A percentile compares a stretch with the other conserved stretches of the same genome.
Conservation (phyloP, 2,329 filamentous ascomycete genomes). For the Aureobasidium sp. region DNA sequence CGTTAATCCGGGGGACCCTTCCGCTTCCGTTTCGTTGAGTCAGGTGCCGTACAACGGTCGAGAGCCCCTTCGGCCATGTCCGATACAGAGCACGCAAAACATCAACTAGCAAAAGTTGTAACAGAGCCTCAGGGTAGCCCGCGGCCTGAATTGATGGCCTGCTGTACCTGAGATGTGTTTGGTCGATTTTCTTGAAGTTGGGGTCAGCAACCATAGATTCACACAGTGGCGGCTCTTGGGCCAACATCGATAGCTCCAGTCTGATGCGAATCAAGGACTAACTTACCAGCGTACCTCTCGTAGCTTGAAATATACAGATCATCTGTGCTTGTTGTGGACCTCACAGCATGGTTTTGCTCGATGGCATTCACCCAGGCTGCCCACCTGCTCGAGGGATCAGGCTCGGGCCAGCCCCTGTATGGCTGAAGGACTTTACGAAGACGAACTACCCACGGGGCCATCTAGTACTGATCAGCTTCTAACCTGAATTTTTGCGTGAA, state of each 20-base stretch:
- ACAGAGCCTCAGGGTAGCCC: slow-evolving; percentile 40
- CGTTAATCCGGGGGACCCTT: neutral
- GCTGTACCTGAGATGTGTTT: slow-evolving; percentile 37
- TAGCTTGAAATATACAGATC: slow-evolving; percentile 62
- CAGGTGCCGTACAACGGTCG: neutral
- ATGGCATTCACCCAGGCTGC: slow-evolving; percentile 63
- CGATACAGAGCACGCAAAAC: neutral
- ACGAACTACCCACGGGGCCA: slow-evolving; percentile 68
- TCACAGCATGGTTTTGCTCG: slow-evolving; percentile 55
- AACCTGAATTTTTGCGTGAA: neutral
- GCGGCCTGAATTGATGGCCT: slow-evolving; percentile 53
- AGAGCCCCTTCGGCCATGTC: neutral
- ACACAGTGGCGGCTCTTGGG: neutral
- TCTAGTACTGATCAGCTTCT: slow-evolving; percentile 36
- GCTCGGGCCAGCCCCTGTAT: slow-evolving; percentile 59
- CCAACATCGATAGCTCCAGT: neutral
- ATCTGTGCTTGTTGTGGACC: slow-evolving; percentile 59
- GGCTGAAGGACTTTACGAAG: slow-evolving; percentile 58
- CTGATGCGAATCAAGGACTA: neutral
- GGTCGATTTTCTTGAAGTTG: slow-evolving; percentile 47
- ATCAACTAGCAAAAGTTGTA: too few relatives aligned
- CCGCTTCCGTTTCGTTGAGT: neutral
- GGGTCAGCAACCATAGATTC: neutral
- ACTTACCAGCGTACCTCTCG: slow-evolving; percentile 44
- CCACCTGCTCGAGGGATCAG: slow-evolving; percentile 58